Percentiles rank a stretch among this genome's conserved stretches.
Conservation (phyloP, 2,329 filamentous ascomycete species). For the Trichoderma cornu-damae region DNA sequence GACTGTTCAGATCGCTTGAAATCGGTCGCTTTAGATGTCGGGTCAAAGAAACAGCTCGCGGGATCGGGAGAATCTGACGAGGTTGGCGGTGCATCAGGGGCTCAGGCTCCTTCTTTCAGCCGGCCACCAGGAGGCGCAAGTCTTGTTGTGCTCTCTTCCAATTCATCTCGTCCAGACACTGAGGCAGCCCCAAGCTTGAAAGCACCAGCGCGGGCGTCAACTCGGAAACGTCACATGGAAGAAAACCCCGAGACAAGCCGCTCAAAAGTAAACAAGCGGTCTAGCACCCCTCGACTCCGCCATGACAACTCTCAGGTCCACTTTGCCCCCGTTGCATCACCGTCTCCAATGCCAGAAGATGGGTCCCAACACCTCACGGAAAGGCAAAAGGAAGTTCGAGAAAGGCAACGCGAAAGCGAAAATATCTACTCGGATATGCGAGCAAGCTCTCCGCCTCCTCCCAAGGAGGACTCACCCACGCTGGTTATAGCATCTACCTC, state of each 20-base stretch:
- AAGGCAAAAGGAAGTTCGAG: slow-evolving; percentile 69
- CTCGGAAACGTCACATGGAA: slow-evolving; percentile 29
- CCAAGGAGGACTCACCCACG: slow-evolving; percentile 23
- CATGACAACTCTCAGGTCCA: slow-evolving; percentile 81
- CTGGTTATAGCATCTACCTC: slow-evolving; percentile 6
- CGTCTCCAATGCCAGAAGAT: slow-evolving; percentile 42
- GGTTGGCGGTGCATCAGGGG: slow-evolving; percentile 36
- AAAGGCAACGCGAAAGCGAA: slow-evolving; percentile 63
- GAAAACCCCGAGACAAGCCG: slow-evolving; percentile 26
- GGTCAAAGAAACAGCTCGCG: slow-evolving; percentile 46
- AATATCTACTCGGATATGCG: slow-evolving; percentile 64
- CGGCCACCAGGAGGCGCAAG: slow-evolving; percentile 47
- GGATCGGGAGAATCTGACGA: slow-evolving; percentile 40
- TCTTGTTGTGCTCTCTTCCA: slow-evolving; percentile 30
- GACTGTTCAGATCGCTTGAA: slow-evolving; percentile 63
- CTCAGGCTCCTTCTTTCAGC: slow-evolving; percentile 39
- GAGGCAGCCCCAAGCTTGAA: slow-evolving; percentile 20
- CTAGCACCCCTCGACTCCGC: slow-evolving; percentile 50
- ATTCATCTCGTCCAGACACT: slow-evolving; percentile 27
- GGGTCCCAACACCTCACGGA: slow-evolving; percentile 75
- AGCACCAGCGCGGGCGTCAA: slow-evolving; percentile 22
- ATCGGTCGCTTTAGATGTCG: slow-evolving; percentile 55
- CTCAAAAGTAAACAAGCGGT: slow-evolving; percentile 27
- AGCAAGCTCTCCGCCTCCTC: slow-evolving; percentile 40
- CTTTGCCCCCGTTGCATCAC: slow-evolving; percentile 64